These are phyloP conservation scores for Trichosporon coremiiforme DNA, from an alignment of 1,284 basidiomycete species.

Conservation along the genomic window DNA sequence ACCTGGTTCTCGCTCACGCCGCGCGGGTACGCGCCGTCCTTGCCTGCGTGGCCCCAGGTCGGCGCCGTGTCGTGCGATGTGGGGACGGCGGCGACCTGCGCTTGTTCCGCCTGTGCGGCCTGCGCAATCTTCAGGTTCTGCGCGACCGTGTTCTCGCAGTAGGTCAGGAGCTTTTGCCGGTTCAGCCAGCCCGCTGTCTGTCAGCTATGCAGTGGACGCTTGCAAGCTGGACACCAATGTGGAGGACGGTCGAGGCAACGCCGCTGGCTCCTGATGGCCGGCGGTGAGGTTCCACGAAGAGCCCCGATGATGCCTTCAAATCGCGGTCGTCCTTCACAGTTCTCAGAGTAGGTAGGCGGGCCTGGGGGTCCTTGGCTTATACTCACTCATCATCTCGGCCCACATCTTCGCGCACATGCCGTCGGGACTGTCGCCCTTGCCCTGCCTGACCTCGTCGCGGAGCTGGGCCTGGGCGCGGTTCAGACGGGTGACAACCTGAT, in stretches of 20 bases:
- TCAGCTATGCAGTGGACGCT: not conserved
- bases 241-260: too few species aligned
- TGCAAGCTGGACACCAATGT: too few species aligned
- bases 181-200: constrained; percentile 76
- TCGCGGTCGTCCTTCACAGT: too few species aligned
- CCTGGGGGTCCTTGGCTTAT: too few species aligned
- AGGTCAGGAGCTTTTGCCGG: constrained; percentile 73
- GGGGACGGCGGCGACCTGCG: constrained; percentile 25
- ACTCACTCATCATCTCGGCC: constrained; percentile 76
- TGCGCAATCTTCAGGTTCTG: constrained; percentile 5
- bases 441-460: constrained; percentile 62
- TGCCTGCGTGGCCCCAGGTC: constrained; percentile 21
- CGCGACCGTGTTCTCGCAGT: constrained; percentile 74
- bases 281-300: too few species aligned
- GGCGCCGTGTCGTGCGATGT: constrained; percentile 12
- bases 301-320: too few species aligned
- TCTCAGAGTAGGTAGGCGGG: too few species aligned
- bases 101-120: not conserved
- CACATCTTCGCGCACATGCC: constrained; percentile 77
- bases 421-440: constrained; percentile 46
- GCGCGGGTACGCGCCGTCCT: constrained; percentile 58
- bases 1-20: constrained; percentile 71
- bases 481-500: constrained; percentile 75
- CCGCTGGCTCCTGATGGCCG: too few species aligned
- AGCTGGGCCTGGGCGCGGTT: constrained; percentile 79